Conservation (phyloP, 2,329 filamentous ascomycete species). For the Hymenoscyphus repandus region DNA sequence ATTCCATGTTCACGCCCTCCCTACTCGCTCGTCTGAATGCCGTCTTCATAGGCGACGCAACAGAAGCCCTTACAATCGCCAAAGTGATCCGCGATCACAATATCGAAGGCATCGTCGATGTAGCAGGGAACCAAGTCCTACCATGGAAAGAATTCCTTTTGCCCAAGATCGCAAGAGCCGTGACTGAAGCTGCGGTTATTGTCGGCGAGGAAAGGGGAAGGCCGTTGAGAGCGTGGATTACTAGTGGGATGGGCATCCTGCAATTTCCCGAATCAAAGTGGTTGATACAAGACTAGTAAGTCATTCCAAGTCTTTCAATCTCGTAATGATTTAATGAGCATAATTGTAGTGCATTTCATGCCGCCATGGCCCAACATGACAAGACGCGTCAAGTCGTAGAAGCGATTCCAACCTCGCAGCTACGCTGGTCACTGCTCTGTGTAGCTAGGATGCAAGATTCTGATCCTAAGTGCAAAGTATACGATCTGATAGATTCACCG, state of each 20-base stretch:
- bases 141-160: conserved; percentile 35
- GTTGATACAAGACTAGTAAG: conserved; percentile 33
- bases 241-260: conserved; percentile 33
- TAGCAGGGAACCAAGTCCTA: conserved; percentile 35
- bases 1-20: conserved; percentile 31
- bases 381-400: conserved; percentile 14
- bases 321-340: not conserved
- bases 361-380: conserved; percentile 9
- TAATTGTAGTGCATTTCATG: conserved; percentile 8
- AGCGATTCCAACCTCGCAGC: conserved; percentile 6
- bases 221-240: conserved; percentile 36
- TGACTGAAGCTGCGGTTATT: conserved; percentile 30
- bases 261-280: conserved; percentile 32
- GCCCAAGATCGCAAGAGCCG: conserved; percentile 34
- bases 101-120: conserved; percentile 37
- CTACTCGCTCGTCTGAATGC: conserved; percentile 28
- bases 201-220: conserved; percentile 31
- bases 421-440: conserved; percentile 38
- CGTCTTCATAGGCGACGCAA: conserved; percentile 36
- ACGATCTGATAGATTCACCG: conserved; percentile 31
- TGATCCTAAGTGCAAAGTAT: conserved; percentile 30
- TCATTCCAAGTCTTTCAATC: conserved; percentile 6
- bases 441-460: conserved; percentile 34
- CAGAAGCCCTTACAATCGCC: conserved; percentile 31
- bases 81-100: conserved; percentile 32